Conservation (phyloP, 768 basidiomycete genomes). For the Lactarius hatsudake region DNA sequence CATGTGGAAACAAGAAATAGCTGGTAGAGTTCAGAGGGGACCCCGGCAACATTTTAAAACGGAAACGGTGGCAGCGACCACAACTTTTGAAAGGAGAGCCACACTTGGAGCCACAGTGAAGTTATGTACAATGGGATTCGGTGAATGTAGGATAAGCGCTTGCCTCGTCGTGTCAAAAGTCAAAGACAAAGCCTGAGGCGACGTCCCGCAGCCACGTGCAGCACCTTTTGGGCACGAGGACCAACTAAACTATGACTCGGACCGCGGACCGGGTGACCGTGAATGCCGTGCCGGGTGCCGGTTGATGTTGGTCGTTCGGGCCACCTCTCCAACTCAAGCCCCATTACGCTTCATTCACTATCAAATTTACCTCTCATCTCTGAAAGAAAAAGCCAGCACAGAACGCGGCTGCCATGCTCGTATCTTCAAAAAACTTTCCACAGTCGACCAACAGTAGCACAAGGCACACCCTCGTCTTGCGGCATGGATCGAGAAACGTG, state of each 20-base stretch:
- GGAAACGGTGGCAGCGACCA: background rate
- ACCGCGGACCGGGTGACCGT: background rate
- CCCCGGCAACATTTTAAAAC: background rate
- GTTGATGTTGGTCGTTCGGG: background rate
- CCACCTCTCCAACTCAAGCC: background rate
- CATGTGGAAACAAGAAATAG: no score
- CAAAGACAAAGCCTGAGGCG: no score
- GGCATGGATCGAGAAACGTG: conserved; percentile 4
- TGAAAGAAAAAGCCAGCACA: background rate
- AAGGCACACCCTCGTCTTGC: conserved; percentile 8
- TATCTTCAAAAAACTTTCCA: conserved; percentile 17
- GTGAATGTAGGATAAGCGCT: no score
- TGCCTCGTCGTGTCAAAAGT: no score
- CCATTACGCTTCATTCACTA: background rate
- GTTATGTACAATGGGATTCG: no score
- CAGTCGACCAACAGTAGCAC: conserved; percentile 1
- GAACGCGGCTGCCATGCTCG: conserved; percentile 7
- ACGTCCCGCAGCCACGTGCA: no score
- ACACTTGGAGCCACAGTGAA: background rate
- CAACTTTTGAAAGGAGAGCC: background rate
- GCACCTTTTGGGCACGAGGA: no score
- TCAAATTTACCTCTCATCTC: background rate
- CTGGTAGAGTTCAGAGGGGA: background rate
- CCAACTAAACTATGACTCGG: no score
- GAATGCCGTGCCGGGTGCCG: background rate